Percentiles rank a stretch among this genome's conserved stretches.
Evolutionary conservation across 202 grass and related monocot species (phyloP).

Genomic region (Musa balbisiana): DNA sequence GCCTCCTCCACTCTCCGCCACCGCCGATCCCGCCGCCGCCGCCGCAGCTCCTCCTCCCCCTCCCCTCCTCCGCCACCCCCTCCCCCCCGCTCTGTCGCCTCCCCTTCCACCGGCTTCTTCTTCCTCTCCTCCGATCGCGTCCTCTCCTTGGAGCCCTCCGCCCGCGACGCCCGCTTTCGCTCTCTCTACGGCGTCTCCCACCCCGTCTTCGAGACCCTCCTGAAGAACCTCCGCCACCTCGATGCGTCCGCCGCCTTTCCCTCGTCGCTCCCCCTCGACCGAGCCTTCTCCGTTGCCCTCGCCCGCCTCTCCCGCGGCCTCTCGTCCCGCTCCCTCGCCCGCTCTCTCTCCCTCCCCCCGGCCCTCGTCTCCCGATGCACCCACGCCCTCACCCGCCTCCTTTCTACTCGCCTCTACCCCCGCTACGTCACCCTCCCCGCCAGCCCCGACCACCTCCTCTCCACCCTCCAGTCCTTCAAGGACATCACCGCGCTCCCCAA

Average conservation of each 20-base stretch:
- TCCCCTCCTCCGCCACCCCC: background rate
- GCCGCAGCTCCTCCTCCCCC: background rate
- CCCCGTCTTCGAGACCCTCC: conserved; percentile 11
- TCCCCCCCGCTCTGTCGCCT: background rate
- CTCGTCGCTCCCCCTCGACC: conserved; percentile 11
- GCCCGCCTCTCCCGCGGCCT: background rate
- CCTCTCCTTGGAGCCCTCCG: conserved; percentile 12
- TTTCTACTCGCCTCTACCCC: conserved; percentile 30
- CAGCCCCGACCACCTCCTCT: conserved; percentile 2
- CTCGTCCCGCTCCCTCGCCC: conserved; percentile 17
- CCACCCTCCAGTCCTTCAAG: conserved; percentile 12
- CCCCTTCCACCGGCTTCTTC: background rate
- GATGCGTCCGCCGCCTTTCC: background rate
- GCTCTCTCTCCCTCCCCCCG: conserved; percentile 16
- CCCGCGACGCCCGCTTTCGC: conserved; percentile 12
- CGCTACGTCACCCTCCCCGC: conserved; percentile 20
- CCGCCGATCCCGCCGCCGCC: background rate
- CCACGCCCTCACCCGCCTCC: conserved; percentile 29
- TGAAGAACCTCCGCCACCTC: conserved; percentile 15
- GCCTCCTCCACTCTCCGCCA: background rate
- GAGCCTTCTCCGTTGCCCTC: conserved; percentile 1
- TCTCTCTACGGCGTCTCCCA: conserved; percentile 13
- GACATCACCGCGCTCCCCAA: conserved; percentile 26
- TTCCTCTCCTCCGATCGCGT: conserved; percentile 10
- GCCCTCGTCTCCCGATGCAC: conserved; percentile 34